Evolutionary conservation across 2,329 filamentous ascomycete species (phyloP).

Genomic region (Emergomyces pasteurianus): DNA sequence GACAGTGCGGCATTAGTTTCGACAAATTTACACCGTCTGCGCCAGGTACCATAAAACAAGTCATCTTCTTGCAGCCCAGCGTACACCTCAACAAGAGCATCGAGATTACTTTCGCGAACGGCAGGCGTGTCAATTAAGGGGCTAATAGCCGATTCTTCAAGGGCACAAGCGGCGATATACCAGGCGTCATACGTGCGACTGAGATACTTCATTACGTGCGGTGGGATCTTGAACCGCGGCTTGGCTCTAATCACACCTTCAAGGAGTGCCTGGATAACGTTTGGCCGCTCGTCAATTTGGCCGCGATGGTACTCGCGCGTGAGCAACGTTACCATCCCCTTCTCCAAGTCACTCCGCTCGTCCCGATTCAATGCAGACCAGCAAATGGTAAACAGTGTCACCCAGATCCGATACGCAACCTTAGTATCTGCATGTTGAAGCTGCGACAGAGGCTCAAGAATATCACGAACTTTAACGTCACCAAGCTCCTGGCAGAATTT

Average conservation of each 20-base stretch:
- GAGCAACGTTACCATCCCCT: constrained; percentile 76
- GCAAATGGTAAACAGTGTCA: constrained; percentile 78
- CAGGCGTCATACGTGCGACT: constrained; percentile 91
- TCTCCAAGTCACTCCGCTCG: constrained; percentile 79
- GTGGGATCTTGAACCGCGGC: constrained; percentile 83
- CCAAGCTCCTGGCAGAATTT: constrained; percentile 75
- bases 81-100: constrained; percentile 91
- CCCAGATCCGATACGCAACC: constrained; percentile 82
- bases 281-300: constrained; percentile 88
- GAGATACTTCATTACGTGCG: constrained; percentile 90
- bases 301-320: constrained; percentile 93
- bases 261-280: constrained; percentile 85
- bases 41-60: constrained; percentile 94
- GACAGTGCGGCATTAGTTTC: constrained; percentile 96
- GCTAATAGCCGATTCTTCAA: constrained; percentile 78
- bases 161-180: constrained; percentile 85
- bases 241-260: constrained; percentile 75
- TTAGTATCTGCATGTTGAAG: constrained; percentile 79
- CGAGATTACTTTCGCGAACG: constrained; percentile 85
- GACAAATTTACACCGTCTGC: constrained; percentile 85
- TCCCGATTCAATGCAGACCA: constrained; percentile 84
- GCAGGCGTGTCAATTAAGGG: constrained; percentile 73
- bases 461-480: constrained; percentile 75
- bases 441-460: constrained; percentile 81
- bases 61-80: constrained; percentile 86